These are phyloP conservation scores for Macaranga tanarius DNA, from an alignment of 441 rosid species.

Conservation along the genomic window DNA sequence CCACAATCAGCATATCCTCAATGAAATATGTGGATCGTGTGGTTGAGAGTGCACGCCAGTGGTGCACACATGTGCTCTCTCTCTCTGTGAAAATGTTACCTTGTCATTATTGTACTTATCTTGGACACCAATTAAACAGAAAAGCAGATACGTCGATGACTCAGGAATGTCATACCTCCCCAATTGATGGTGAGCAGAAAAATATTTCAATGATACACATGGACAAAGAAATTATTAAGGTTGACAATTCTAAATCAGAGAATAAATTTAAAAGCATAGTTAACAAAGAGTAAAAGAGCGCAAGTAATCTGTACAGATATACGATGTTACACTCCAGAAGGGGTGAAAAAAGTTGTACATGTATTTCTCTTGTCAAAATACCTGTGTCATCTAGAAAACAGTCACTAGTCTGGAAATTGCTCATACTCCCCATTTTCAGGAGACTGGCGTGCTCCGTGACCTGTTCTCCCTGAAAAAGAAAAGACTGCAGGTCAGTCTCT, in stretches of 20 bases:
- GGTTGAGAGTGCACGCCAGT: too few species aligned
- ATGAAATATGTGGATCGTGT: too few species aligned
- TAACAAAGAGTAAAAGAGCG: conserved; percentile 16
- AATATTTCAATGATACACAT: conserved; percentile 6
- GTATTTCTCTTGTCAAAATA: conserved; percentile 28
- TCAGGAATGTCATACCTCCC: conserved; percentile 10
- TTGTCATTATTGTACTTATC: too few species aligned
- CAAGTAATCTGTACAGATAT: conserved; percentile 45
- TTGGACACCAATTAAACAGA: not conserved
- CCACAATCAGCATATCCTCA: too few species aligned
- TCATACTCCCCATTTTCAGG: conserved; percentile 66
- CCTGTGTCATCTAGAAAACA: conserved; percentile 19
- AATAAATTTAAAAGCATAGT: conserved; percentile 23
- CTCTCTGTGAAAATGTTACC: too few species aligned
- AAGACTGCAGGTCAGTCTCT: conserved; percentile 15
- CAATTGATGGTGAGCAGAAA: not conserved
- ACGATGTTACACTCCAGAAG: conserved; percentile 31
- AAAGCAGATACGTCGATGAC: not conserved
- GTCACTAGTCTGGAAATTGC: conserved; percentile 46
- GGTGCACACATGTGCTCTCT: too few species aligned
- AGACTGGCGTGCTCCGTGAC: conserved; percentile 46
- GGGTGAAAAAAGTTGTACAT: conserved; percentile 34
- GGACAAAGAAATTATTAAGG: conserved; percentile 3
- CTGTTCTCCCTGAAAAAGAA: conserved; percentile 52
- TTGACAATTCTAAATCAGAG: conserved; percentile 17